Evolutionary conservation across 257 asterid species (phyloP).

Genomic region (Solanum sitiens): DNA sequence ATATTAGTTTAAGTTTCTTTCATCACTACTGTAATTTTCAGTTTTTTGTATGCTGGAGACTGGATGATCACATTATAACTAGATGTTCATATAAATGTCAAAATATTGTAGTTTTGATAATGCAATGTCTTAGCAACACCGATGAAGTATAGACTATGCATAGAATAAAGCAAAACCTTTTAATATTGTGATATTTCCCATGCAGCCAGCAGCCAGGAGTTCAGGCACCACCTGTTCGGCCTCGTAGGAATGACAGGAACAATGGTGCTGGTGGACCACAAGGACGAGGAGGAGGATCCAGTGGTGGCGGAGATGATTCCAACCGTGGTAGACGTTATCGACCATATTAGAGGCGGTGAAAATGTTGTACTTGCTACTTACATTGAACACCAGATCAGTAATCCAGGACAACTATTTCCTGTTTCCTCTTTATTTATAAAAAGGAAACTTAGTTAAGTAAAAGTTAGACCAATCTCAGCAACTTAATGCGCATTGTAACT

Average conservation of each 20-base stretch:
- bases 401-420: background rate
- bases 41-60: background rate
- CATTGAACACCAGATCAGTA: background rate
- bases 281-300: constrained; percentile 50
- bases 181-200: background rate
- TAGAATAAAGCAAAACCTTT: background rate
- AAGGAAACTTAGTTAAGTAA: background rate
- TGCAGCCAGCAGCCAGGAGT: constrained; percentile 93
- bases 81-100: background rate
- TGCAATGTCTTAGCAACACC: background rate
- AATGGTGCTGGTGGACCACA: constrained; percentile 49
- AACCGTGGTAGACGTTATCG: constrained; percentile 65
- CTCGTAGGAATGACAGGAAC: constrained; percentile 68
- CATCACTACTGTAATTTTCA: background rate
- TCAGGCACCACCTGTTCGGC: constrained; percentile 68
- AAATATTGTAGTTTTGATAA: background rate
- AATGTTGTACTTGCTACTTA: constrained; percentile 7
- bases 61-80: background rate
- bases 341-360: constrained; percentile 37
- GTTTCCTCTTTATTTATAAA: background rate
- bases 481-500: background rate
- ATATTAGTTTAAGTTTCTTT: background rate
- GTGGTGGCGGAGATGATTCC: constrained; percentile 41
- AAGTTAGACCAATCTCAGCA: background rate
- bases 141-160: background rate